Evolutionary conservation across 2,329 filamentous ascomycete genomes (phyloP).

Genomic region (Plectosphaerella cucumerina): DNA sequence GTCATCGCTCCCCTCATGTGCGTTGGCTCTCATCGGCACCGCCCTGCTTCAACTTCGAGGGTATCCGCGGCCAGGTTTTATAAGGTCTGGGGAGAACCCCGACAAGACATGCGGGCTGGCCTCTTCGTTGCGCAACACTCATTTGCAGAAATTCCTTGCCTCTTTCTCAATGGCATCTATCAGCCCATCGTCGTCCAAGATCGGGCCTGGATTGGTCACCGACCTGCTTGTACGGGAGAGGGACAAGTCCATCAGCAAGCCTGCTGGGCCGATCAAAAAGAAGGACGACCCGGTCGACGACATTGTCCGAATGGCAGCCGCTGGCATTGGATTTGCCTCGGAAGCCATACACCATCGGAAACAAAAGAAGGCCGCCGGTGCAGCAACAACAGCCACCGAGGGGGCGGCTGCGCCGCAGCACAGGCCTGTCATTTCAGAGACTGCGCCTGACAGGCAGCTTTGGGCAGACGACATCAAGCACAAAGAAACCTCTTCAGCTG

Average conservation of each 20-base stretch:
- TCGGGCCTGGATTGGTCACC: not conserved
- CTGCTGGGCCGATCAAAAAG: not conserved
- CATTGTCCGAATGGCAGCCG: slow-evolving; percentile 10
- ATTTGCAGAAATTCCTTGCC: too few relatives aligned
- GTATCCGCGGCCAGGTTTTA: too few relatives aligned
- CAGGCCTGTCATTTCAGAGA: not conserved
- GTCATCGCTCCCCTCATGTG: too few relatives aligned
- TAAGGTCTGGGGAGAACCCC: too few relatives aligned
- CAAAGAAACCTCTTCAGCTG: not conserved
- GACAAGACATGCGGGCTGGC: too few relatives aligned
- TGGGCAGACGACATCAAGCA: not conserved
- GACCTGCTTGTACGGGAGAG: not conserved
- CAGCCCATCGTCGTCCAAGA: not conserved
- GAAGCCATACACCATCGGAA: slow-evolving; percentile 13
- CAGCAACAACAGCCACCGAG: not conserved
- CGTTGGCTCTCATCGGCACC: too few relatives aligned
- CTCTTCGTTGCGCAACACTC: too few relatives aligned
- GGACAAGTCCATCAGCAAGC: not conserved
- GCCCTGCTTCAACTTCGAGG: too few relatives aligned
- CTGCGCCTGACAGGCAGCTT: not conserved
- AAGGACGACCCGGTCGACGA: slow-evolving; percentile 9
- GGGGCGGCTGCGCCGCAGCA: not conserved
- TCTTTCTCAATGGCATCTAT: too few relatives aligned
- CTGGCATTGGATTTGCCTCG: slow-evolving; percentile 12
- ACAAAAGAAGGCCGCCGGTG: slow-evolving; percentile 9